phyloP scores from a whole-genome alignment of 2,329 filamentous ascomycete genomes.

The Ceratocystis papillata region DNA sequence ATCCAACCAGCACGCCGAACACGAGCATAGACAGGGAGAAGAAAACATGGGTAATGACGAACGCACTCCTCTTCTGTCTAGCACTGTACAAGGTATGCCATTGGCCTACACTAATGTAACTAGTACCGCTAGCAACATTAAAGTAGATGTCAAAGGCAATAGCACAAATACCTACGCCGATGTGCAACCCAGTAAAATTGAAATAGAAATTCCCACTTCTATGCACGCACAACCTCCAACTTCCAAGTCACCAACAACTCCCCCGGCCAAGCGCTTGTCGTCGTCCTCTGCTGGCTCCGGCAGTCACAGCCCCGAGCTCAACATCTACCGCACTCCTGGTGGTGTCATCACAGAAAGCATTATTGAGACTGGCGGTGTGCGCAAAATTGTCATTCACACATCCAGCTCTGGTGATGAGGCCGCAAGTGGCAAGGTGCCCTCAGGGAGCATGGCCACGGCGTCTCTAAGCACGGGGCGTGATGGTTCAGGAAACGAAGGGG shows the following conservation, averaged over 20 bases:
- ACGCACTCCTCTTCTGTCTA: slow-evolving; percentile 29
- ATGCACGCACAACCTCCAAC: not conserved
- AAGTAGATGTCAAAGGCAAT: slow-evolving; percentile 21
- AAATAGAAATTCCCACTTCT: not conserved
- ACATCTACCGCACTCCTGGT: slow-evolving; percentile 44
- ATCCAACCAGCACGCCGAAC: not conserved
- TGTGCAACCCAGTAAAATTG: not conserved
- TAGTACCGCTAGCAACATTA: slow-evolving; percentile 27
- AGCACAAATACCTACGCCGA: slow-evolving; percentile 10
- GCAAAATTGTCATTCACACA: slow-evolving; percentile 56
- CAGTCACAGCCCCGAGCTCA: slow-evolving; percentile 12
- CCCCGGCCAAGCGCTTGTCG: not conserved
- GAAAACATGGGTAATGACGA: slow-evolving; percentile 26
- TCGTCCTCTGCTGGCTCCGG: not conserved
- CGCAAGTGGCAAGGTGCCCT: not conserved
- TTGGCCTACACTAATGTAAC: not conserved
- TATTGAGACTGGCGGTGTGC: slow-evolving; percentile 61
- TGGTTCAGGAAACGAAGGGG: not conserved
- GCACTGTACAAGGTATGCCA: not conserved
- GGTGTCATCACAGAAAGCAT: slow-evolving; percentile 71
- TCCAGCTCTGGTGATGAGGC: slow-evolving; percentile 32
- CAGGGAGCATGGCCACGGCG: not conserved
- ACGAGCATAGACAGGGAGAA: slow-evolving; percentile 24
- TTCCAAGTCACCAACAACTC: not conserved
- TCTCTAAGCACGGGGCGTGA: not conserved